Evolutionary conservation across 2,329 filamentous ascomycete species (phyloP), one percentile per base, ranked within the genome.

Genomic region (Aspergillus niger): DNA sequence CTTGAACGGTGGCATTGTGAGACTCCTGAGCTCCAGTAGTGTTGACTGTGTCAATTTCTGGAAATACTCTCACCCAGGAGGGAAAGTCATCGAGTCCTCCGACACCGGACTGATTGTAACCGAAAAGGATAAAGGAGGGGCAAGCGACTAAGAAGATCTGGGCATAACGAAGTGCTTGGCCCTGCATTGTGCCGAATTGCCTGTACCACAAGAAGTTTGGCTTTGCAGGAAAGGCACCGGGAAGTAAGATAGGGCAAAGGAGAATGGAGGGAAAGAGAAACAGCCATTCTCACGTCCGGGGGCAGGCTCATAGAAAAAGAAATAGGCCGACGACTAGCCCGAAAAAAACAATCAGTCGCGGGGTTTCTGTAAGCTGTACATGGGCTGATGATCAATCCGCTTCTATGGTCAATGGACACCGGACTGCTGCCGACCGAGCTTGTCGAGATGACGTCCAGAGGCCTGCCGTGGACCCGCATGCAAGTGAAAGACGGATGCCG

Each of bases 21-120:
- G 72, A 72, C 67, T 83, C 80, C 43, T 73, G 63, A 1, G 73
- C 70, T 2, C 81, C 81, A 1, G 64, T 72, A 1, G 78, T 74
- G 65, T 80, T 72, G 47, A 79, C 65, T 0, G 81, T 83, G 68
- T 84, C 76, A 65, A 84, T 82, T 55, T 76, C 66, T 1, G 82
- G 82, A 63, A 85, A 83, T 8, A 50, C 32, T 5, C 59, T 77
- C 75, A 51, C 32, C 49, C 59, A 70, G 65, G 59, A 69, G 60
- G 8, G 64, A 0, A 72, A 64, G 3, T 59, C 77, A 70, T 80
- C 66, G n/a, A 83, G 72, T 13, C 81, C 80, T 48, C 81, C 81
- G n/a, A 80, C 75, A 50, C 79, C 80, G 52, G 79, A 79, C 66
- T 83, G 80, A 67, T 84, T 83, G 74, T 83, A 84, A 55, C 82